Conservation (phyloP, 768 basidiomycete species). For the Scleroderma citrinum region DNA sequence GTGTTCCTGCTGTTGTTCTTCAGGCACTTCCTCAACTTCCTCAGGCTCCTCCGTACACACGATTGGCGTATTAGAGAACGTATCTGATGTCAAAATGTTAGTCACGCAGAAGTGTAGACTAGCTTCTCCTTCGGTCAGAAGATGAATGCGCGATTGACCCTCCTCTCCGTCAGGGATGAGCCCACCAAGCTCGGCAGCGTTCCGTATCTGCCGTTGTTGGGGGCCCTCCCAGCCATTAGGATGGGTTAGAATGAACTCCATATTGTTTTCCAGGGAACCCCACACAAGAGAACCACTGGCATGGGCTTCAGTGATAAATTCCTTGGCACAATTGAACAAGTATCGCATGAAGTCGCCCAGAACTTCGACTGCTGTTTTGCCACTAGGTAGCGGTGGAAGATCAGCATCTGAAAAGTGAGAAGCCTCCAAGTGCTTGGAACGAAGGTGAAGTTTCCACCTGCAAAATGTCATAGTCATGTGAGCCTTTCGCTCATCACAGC, state of each 20-base stretch:
- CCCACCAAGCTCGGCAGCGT: constrained; percentile 45
- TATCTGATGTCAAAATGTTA: constrained; percentile 34
- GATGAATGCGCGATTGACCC: constrained; percentile 38
- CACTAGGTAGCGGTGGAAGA: constrained; percentile 30
- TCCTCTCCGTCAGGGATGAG: constrained; percentile 36
- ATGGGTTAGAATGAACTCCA: constrained; percentile 50
- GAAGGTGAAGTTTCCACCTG: constrained; percentile 34
- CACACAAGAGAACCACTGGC: constrained; percentile 37
- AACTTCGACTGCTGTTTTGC: constrained; percentile 31
- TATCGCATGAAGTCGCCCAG: constrained; percentile 41
- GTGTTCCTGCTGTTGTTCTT: constrained; percentile 19
- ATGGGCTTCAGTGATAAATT: constrained; percentile 42
- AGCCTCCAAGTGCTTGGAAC: constrained; percentile 21
- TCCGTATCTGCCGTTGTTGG: constrained; percentile 50
- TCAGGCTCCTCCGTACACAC: constrained; percentile 15
- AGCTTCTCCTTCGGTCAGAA: constrained; percentile 60
- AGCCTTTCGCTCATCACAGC: no score
- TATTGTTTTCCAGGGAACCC: constrained; percentile 34
- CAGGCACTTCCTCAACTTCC: constrained; percentile 10
- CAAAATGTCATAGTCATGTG: not conserved
- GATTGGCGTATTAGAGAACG: constrained; percentile 6
- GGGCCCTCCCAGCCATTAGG: constrained; percentile 60
- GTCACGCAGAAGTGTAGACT: constrained; percentile 51
- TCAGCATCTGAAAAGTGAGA: constrained; percentile 19
- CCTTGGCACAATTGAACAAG: constrained; percentile 35